phyloP scores from a whole-genome alignment of 768 basidiomycete species.

The Boletus patriciae region DNA sequence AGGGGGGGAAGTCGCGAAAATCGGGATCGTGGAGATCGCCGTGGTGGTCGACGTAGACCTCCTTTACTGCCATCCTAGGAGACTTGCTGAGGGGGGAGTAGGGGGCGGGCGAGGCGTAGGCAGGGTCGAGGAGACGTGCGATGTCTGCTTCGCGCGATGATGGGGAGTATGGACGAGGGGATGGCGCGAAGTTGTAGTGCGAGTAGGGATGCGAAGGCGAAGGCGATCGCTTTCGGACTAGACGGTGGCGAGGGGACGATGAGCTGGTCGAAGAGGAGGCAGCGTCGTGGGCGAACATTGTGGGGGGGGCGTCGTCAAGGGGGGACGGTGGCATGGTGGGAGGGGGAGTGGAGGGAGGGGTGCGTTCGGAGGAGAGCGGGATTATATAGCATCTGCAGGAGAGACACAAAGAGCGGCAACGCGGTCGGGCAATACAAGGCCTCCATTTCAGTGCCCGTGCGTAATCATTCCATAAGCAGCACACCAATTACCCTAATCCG shows the following conservation, averaged over 20 bases:
- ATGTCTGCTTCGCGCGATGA: slow-evolving; percentile 50
- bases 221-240: slow-evolving; percentile 25
- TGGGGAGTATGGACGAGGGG: slow-evolving; percentile 34
- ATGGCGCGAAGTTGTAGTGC: background rate
- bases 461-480: slow-evolving; percentile 31
- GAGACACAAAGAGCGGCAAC: slow-evolving; percentile 33
- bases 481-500: slow-evolving; percentile 17
- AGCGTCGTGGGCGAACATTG: slow-evolving; percentile 22
- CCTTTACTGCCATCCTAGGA: slow-evolving; percentile 11
- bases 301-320: slow-evolving; percentile 4
- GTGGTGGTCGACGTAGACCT: slow-evolving; percentile 58
- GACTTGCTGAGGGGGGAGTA: slow-evolving; percentile 26
- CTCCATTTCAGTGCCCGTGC: slow-evolving; percentile 26
- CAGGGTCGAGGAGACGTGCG: slow-evolving; percentile 63
- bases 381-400: slow-evolving; percentile 30
- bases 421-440: slow-evolving; percentile 23
- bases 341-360: background rate
- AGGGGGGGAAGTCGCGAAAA: slow-evolving; percentile 59
- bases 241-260: slow-evolving; percentile 25
- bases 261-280: slow-evolving; percentile 22
- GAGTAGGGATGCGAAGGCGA: slow-evolving; percentile 19
- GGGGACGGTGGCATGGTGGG: slow-evolving; percentile 1
- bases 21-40: slow-evolving; percentile 70
- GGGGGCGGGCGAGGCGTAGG: slow-evolving; percentile 45
- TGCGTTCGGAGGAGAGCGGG: slow-evolving; percentile 22